Percentiles rank a stretch among this genome's conserved stretches.
These are phyloP conservation scores for Boletus bicolor DNA, from an alignment of 768 basidiomycete genomes.

Conservation along the genomic window DNA sequence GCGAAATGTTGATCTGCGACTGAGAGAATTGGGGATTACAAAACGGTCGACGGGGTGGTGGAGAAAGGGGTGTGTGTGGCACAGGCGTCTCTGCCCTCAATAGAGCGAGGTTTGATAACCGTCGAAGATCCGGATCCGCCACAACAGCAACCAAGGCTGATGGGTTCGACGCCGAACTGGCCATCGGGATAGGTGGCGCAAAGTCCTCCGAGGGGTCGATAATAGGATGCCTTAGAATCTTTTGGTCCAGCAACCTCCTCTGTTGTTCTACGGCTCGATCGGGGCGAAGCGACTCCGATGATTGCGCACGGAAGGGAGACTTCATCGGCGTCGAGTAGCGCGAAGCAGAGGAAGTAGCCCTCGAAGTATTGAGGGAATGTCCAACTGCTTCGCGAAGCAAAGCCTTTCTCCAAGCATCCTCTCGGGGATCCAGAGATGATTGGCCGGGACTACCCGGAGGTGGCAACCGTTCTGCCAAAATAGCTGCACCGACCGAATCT, in stretches of 20 bases:
- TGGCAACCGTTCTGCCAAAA: constrained; percentile 72
- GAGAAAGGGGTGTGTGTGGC: constrained; percentile 59
- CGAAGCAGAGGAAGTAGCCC: constrained; percentile 39
- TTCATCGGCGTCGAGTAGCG: constrained; percentile 38
- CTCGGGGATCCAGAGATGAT: constrained; percentile 50
- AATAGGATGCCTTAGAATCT: constrained; percentile 43
- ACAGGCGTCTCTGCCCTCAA: constrained; percentile 65
- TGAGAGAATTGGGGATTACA: constrained; percentile 45
- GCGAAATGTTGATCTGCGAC: constrained; percentile 53
- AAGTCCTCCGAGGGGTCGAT: constrained; percentile 33
- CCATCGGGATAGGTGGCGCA: constrained; percentile 21
- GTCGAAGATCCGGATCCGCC: constrained; percentile 33
- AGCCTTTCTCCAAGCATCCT: constrained; percentile 73
- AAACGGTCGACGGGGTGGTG: constrained; percentile 55
- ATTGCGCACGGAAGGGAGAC: constrained; percentile 18
- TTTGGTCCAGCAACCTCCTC: constrained; percentile 37
- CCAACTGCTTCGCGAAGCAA: constrained; percentile 76
- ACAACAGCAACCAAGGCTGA: constrained; percentile 17
- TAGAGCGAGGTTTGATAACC: constrained; percentile 44
- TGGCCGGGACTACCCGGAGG: constrained; percentile 60
- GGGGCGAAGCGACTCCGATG: constrained; percentile 24
- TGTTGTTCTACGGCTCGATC: constrained; percentile 20
- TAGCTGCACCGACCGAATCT: constrained; percentile 71
- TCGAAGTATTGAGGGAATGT: constrained; percentile 63
- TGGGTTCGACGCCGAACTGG: constrained; percentile 4